Conservation (phyloP, 2,329 filamentous ascomycete genomes). For the Chaetomium globosum region DNA sequence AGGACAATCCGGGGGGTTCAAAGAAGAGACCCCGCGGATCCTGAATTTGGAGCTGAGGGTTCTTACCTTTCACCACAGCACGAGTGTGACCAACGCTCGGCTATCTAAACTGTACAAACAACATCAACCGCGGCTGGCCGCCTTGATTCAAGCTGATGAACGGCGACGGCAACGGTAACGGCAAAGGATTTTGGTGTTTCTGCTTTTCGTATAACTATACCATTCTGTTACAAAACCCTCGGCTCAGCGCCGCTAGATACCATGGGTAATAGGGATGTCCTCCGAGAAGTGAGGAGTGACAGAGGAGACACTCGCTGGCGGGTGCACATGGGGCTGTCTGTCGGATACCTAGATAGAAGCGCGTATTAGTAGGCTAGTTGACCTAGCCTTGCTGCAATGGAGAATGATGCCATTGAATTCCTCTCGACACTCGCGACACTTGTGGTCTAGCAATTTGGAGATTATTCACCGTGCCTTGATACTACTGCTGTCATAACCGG, state of each 20-base stretch:
- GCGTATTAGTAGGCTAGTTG: not conserved
- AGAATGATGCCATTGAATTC: not conserved
- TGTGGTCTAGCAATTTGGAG: not conserved
- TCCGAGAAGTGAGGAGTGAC: not conserved
- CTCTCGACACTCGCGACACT: not conserved
- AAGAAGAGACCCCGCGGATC: conserved; percentile 22
- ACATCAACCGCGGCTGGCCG: conserved; percentile 7
- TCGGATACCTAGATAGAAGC: not conserved
- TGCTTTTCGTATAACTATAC: conserved; percentile 5
- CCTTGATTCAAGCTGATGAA: not conserved
- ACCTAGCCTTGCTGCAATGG: not conserved
- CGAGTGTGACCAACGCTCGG: too few relatives aligned
- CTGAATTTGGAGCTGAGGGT: not conserved
- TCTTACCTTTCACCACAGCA: not conserved
- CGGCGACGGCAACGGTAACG: not conserved
- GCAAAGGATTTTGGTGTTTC: not conserved
- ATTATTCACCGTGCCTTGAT: not conserved
- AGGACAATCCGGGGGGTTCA: conserved; percentile 12
- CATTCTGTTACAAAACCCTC: conserved; percentile 4
- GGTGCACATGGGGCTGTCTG: not conserved
- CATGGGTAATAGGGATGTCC: conserved; percentile 1
- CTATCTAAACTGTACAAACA: not conserved
- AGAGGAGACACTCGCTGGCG: not conserved
- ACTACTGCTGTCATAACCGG: not conserved
- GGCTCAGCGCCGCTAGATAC: not conserved